Evolutionary conservation across 2,329 filamentous ascomycete species (phyloP), one percentile per base, ranked within the genome.

Genomic region (Thielaviopsis ethacetica): DNA sequence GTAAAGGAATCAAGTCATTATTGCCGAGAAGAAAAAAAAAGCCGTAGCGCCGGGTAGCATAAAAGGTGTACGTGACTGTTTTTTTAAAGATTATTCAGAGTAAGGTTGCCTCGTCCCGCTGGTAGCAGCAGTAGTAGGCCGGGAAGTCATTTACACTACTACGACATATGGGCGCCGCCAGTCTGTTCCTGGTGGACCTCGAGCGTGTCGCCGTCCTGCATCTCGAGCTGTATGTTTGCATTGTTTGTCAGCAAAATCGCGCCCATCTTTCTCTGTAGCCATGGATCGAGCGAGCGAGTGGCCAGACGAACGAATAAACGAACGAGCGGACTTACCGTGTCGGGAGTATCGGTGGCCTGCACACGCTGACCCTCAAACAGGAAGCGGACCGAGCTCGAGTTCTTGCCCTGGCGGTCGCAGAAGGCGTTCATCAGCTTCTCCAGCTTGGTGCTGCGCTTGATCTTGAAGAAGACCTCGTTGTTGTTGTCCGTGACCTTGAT

Each of bases 401-500:
- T 82, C 77, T 97, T 97, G 66, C 93, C 93, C 71, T 96, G 91
- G 24, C 93, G 83, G 65, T 97, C 91, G 72, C 93, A 98, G 72
- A 97, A 98, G 21, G 93, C 93, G 62, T 89, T 86, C 93, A 98
- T 98, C 59, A 98, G 78, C 77, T 98, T 98, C 75, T 95, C 93
- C 1, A 98, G 81, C 71, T 90, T 88, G 0, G 93, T 98, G 22
- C 86, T 90, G 44, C 91, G 83, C 84, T 98, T 98, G 76, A 98
- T 98, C 79, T 98, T 98, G 79, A 98, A 98, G 73, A 97, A 98
- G 67, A 98, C 91, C 71, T 98, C 93, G 71, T 98, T 98, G 76
- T 96, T 96, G 76, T 95, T 96, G 67, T 98, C 93, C 0, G 93
- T 97, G 15, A 98, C 93, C 72, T 98, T 98, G 75, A 98, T 97